Conservation (phyloP, 441 rosid genomes). For the Eutrema salsugineum region DNA sequence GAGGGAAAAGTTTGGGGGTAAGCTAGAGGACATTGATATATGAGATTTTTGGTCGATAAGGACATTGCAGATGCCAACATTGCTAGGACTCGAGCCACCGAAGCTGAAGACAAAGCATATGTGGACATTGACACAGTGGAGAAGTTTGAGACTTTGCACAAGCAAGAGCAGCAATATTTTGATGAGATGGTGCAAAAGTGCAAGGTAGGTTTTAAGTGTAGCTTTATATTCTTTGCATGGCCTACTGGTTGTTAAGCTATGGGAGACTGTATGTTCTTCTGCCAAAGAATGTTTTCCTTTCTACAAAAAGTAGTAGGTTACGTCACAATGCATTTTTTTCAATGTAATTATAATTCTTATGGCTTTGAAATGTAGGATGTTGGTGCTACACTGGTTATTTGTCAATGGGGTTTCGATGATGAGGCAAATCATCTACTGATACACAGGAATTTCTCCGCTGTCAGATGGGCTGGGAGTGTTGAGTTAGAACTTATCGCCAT, state of each 20-base stretch:
- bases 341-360: background rate
- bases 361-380: conserved; percentile 60
- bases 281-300: background rate
- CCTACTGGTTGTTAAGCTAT: background rate
- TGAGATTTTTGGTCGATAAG: conserved; percentile 79
- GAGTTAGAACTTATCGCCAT: conserved; percentile 91
- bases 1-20: conserved; percentile 98
- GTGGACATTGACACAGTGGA: conserved; percentile 97
- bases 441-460: conserved; percentile 94
- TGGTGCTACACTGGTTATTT: conserved; percentile 96
- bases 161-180: conserved; percentile 91
- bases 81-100: conserved; percentile 98
- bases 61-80: conserved; percentile 95
- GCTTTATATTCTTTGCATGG: background rate
- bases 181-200: conserved; percentile 98
- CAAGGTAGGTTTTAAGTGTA: conserved; percentile 49
- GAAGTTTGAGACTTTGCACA: conserved; percentile 85
- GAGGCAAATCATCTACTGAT: conserved; percentile 94
- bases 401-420: conserved; percentile 99
- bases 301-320: background rate
- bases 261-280: too few relatives aligned
- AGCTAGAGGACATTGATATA: conserved; percentile 90
- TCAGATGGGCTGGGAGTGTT: conserved; percentile 97
- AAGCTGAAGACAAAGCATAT: conserved; percentile 99
- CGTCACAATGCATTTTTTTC: background rate